Evolutionary conservation across 2,329 filamentous ascomycete genomes (phyloP), one percentile per base, ranked within the genome.

Genomic region (Microdochium paspali): DNA sequence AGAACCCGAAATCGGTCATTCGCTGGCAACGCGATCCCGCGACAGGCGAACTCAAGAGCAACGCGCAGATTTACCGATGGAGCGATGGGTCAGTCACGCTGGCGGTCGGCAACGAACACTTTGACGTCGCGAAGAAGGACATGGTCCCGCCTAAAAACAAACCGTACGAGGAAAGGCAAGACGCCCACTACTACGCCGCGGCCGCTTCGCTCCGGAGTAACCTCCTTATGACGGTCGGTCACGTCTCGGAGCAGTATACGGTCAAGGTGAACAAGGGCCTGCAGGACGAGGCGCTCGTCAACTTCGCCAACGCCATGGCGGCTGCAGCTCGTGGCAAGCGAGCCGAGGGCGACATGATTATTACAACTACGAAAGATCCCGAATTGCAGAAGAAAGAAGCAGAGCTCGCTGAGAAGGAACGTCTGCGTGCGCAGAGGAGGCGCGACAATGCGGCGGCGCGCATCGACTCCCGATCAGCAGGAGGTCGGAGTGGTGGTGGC

Each of bases 41-140:
- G n/a, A 84, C 80, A 1, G 75, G 77, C 44, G 70, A 80, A 51
- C 71, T 90, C 12, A 79, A 85, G 60, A 90, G 85, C 59, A 91
- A 91, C 60, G 79, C 87, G 2, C 77, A 83, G 52, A 69, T 91
- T 25, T 79, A 87, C 59, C 78, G 79, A 55, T 91, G 87, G 87
- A 88, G 82, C 51, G 87, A 91, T 58, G 87, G 87, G 24, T 88
- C 84, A 3, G 69, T 87, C 15, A 90, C 85, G 10, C 70, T 91
- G 23, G 79, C 84, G n/a, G 72, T 90, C 23, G 87, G 85, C 13
- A 81, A 80, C 50, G 80, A 83, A 53, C 86, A 90, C 58, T 90
- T 84, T 69, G 84, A 89, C 58, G 75, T 90, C 43, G 75, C 81
- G 52, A 81, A 78, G 56, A 89, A 87, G 65, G 67, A 73, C 23